These are phyloP conservation scores for Candida nitratophila DNA, from an alignment of 805 yeast genomes.

Conservation along the genomic window DNA sequence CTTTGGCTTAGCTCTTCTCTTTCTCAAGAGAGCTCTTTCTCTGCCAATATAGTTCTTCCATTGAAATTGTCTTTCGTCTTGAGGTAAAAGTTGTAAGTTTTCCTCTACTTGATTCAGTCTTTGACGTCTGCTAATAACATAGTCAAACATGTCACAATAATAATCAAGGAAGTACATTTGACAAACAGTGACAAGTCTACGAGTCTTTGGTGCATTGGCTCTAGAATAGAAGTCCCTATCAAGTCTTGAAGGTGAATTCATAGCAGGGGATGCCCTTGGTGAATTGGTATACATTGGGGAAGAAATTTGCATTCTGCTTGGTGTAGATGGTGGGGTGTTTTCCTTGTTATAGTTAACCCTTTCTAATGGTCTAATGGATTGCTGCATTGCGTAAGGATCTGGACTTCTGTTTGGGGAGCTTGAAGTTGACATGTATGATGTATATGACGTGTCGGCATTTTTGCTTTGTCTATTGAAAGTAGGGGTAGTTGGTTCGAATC, in stretches of 20 bases:
- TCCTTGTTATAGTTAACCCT: constrained; percentile 35
- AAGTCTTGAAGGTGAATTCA: constrained; percentile 16
- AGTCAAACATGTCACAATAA: constrained; percentile 93
- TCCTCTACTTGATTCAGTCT: constrained; percentile 66
- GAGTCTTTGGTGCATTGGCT: constrained; percentile 69
- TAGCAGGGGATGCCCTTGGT: constrained; percentile 15
- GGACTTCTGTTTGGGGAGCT: constrained; percentile 24
- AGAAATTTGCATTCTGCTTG: constrained; percentile 17
- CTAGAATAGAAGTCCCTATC: constrained; percentile 43
- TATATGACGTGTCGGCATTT: constrained; percentile 13
- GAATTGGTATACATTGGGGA: constrained; percentile 9
- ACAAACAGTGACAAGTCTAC: constrained; percentile 82
- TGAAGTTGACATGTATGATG: constrained; percentile 21
- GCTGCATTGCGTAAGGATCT: constrained; percentile 15
- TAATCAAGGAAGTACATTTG: constrained; percentile 92
- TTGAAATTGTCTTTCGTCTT: constrained; percentile 40
- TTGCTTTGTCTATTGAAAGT: constrained; percentile 4
- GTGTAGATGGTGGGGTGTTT: constrained; percentile 29
- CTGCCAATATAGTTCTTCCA: constrained; percentile 79
- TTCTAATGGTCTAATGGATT: constrained; percentile 15
- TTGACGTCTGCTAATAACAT: constrained; percentile 79
- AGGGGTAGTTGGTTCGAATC: constrained; percentile 22
- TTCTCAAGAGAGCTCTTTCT: constrained; percentile 79
- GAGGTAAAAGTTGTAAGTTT: constrained; percentile 32
- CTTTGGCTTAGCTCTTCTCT: constrained; percentile 84